These are phyloP conservation scores for Salvia splendens DNA, from an alignment of 257 asterid genomes.

Conservation along the genomic window DNA sequence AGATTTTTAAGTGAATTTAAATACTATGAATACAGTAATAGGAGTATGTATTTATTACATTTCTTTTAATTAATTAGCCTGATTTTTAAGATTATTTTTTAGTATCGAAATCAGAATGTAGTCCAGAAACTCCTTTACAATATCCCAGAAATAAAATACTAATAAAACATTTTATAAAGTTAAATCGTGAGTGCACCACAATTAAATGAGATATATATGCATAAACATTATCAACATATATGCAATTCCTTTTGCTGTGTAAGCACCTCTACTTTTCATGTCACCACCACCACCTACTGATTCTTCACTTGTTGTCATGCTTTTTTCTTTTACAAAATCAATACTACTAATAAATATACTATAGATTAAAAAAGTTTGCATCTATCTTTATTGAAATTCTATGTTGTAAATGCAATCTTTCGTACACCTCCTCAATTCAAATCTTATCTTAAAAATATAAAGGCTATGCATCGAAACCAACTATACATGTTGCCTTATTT, in stretches of 20 bases:
- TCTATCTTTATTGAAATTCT: constrained; percentile 15
- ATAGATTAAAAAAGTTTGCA: background rate
- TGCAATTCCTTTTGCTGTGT: constrained; percentile 21
- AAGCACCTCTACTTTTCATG: constrained; percentile 21
- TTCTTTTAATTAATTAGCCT: background rate
- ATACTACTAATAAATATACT: too few species aligned
- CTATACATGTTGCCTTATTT: background rate
- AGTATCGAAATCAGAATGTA: background rate
- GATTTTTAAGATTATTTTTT: background rate
- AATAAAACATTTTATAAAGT: background rate
- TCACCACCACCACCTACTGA: constrained; percentile 28
- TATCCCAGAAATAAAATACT: background rate
- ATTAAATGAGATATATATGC: background rate
- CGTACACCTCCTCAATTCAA: background rate
- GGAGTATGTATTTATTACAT: background rate
- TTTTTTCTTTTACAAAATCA: background rate
- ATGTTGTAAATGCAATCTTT: background rate
- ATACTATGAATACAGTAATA: too few species aligned
- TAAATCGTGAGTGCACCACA: background rate
- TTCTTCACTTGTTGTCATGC: constrained; percentile 10
- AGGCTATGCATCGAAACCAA: constrained; percentile 13
- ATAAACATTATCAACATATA: background rate
- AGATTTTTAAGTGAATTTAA: too few species aligned
- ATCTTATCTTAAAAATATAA: constrained; percentile 11
- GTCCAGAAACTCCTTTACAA: background rate